Evolutionary conservation across 2,329 filamentous ascomycete species (phyloP).

Genomic region (Thyridium curvatum): DNA sequence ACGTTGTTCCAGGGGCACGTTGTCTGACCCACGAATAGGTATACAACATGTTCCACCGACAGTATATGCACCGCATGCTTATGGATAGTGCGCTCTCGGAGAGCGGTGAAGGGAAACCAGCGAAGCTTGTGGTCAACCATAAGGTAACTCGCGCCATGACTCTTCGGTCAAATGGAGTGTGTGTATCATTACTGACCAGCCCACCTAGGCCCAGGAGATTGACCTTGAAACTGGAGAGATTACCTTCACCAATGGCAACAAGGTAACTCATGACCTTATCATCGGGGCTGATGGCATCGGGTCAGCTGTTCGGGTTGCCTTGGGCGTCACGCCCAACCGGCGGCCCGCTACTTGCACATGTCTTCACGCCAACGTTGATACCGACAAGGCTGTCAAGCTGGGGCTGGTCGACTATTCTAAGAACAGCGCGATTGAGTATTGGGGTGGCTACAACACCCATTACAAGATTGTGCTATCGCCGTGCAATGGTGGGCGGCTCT

Average conservation of each 20-base stretch:
- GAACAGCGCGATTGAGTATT: conserved; percentile 60
- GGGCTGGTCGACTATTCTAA: conserved; percentile 58
- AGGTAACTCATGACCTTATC: conserved; percentile 50
- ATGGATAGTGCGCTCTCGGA: conserved; percentile 51
- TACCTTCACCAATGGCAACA: conserved; percentile 45
- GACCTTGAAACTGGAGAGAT: conserved; percentile 43
- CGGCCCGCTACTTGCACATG: conserved; percentile 55
- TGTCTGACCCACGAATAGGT: too few species aligned
- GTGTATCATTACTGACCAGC: too few species aligned
- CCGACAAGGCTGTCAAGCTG: conserved; percentile 50
- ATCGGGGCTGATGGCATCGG: conserved; percentile 63
- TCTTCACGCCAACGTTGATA: conserved; percentile 57
- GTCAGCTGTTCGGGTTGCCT: conserved; percentile 50
- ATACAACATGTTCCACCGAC: conserved; percentile 55
- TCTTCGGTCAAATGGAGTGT: too few species aligned
- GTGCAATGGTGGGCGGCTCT: conserved; percentile 57
- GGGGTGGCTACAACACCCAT: conserved; percentile 58
- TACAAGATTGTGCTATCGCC: conserved; percentile 68
- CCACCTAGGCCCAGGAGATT: conserved; percentile 42
- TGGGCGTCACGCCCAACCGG: conserved; percentile 57
- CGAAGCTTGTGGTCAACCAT: conserved; percentile 50
- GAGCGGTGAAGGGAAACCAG: conserved; percentile 46
- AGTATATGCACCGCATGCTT: conserved; percentile 63
- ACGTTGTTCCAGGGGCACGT: too few species aligned
- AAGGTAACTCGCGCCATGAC: too few species aligned